Evolutionary conservation across 2,329 filamentous ascomycete species (phyloP).

Genomic region (Aspergillus quadrilineatus): DNA sequence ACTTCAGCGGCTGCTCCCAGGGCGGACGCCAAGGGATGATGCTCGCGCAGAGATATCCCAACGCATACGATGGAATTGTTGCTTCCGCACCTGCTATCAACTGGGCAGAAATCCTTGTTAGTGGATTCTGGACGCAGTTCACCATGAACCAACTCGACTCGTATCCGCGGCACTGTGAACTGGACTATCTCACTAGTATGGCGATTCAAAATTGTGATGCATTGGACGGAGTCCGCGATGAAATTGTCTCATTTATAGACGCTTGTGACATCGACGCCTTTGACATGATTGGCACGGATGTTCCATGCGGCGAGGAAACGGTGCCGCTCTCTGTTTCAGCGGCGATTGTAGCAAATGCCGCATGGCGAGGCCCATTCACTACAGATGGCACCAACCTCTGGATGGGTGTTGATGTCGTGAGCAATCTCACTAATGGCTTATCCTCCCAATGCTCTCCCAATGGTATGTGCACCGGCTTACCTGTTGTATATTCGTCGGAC

Average conservation of each 20-base stretch:
- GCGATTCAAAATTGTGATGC: not conserved
- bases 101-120: conserved; percentile 1
- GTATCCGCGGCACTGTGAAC: not conserved
- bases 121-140: conserved; percentile 2
- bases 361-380: not conserved
- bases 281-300: not conserved
- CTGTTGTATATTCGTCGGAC: conserved; percentile 1
- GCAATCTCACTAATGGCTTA: not conserved
- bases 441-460: not conserved
- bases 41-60: conserved; percentile 53
- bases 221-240: not conserved
- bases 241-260: conserved; percentile 1
- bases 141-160: not conserved
- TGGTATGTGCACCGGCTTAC: not conserved
- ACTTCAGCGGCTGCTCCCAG: conserved; percentile 24
- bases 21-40: conserved; percentile 26
- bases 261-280: conserved; percentile 3
- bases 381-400: not conserved
- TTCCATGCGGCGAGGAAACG: not conserved
- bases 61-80: conserved; percentile 58
- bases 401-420: not conserved
- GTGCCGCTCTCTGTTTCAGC: not conserved
- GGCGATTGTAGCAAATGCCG: conserved; percentile 2
- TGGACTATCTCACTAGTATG: not conserved
- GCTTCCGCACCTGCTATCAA: conserved; percentile 42